Base-by-base conservation (phyloP, 2,329 filamentous ascomycete genomes). In the Pseudovirgaria hyperparasitica region DNA sequence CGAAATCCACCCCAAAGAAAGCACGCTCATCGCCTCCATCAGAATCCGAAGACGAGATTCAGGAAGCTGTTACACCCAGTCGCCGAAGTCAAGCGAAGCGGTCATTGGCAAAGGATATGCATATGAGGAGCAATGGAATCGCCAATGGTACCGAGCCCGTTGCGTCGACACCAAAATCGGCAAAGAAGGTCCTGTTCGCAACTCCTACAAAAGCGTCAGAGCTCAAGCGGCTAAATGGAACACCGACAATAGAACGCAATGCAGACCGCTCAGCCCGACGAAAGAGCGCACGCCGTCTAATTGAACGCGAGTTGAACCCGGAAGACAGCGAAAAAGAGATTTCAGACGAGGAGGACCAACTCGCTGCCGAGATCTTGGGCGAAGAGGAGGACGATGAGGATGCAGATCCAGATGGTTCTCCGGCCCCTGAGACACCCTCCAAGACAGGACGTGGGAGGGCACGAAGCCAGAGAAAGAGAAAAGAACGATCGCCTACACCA, bases 181-280 rank as follows among this genome's bases (percentile, higher is more conserved):
- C 52, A 20, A 46, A 60, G 10, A 63, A 57, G 27, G 54, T 65
- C 4, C 39, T 63, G 5, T 65, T 65, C 37, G 50, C 54, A 21
- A 63, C 60, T 6, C 56, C 60, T 1, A 43, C 50, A 12, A 60
- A 57, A 28, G 37, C 44, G 7, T 33, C 37, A 13, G 41, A 45
- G n/a, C 42, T 47, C 18, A 48, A 55, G 5, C 43, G 42, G 3
- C 40, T 45, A 4, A 39, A 43, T 13, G 48, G 43, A 25, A 82
- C 77, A 1, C 77, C 81, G 0, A 69, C 70, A 19, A 67, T 73
- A 38, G 63, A 68, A 22, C 71, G 67, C 35, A 79, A 82, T 37
- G 79, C 79, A 12, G 84, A 94, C 54, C 74, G 80, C 25, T 94
- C 86, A 5, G 87, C 86, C 2, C 73, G 80, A 42, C 76, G 76